Conservation (phyloP, 768 basidiomycete genomes). For the Tylopilus rubrobrunneus region DNA sequence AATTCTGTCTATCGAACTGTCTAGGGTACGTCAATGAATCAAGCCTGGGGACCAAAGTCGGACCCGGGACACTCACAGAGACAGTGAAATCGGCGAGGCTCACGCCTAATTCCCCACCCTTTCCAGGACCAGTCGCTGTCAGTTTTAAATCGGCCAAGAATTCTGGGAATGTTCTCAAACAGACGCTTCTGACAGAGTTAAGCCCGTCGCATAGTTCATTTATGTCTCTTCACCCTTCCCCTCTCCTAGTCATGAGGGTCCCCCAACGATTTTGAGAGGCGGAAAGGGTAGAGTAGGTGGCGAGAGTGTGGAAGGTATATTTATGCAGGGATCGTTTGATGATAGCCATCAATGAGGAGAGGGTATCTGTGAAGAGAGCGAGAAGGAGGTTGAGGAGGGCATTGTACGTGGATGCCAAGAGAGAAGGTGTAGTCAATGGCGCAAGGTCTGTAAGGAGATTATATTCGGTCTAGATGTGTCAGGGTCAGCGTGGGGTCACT, state of each 20-base stretch:
- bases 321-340: slow-evolving; percentile 77
- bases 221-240: slow-evolving; percentile 40
- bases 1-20: slow-evolving; percentile 65
- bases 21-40: slow-evolving; percentile 32
- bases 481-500: neutral
- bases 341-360: slow-evolving; percentile 57
- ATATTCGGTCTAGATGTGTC: slow-evolving; percentile 56
- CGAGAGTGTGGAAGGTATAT: slow-evolving; percentile 75
- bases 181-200: slow-evolving; percentile 59
- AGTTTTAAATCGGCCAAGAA: slow-evolving; percentile 76
- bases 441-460: slow-evolving; percentile 58
- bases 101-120: slow-evolving; percentile 57
- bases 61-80: slow-evolving; percentile 38
- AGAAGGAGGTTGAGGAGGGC: slow-evolving; percentile 63
- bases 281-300: slow-evolving; percentile 59
- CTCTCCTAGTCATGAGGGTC: slow-evolving; percentile 51
- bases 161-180: slow-evolving; percentile 80
- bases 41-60: neutral
- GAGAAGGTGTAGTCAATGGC: slow-evolving; percentile 48
- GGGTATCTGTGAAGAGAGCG: slow-evolving; percentile 59
- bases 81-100: slow-evolving; percentile 60
- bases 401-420: slow-evolving; percentile 56
- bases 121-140: slow-evolving; percentile 45
- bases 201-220: slow-evolving; percentile 75
- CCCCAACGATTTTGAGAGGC: slow-evolving; percentile 64